A percentile compares a stretch with the other conserved stretches of the same genome.
Conservation (phyloP, 179 eudicot species). For the Vitellaria paradoxa region DNA sequence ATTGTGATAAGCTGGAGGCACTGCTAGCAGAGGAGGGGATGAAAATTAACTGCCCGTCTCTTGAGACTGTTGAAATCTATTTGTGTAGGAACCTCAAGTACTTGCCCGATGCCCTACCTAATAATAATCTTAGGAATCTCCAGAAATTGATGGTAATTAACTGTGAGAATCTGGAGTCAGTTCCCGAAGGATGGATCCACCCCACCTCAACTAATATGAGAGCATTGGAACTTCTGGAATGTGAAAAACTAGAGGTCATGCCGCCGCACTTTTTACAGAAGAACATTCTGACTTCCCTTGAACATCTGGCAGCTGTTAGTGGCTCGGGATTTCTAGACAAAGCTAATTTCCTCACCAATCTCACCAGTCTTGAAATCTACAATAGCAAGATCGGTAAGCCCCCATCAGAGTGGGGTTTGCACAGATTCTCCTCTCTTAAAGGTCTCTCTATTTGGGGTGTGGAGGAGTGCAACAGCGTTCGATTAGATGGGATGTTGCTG, state of each 20-base stretch:
- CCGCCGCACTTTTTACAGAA: not conserved
- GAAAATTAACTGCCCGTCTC: not conserved
- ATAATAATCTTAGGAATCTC: no score
- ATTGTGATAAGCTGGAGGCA: no score
- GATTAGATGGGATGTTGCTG: not conserved
- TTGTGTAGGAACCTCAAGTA: not conserved
- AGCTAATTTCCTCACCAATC: slow-evolving; percentile 14
- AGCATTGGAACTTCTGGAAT: no score
- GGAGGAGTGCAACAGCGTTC: no score
- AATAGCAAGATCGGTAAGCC: not conserved
- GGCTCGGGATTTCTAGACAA: not conserved
- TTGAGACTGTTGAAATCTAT: not conserved
- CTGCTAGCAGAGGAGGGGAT: not conserved
- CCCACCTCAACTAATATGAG: no score
- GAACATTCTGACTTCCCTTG: not conserved
- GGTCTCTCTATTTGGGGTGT: not conserved
- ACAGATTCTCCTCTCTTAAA: slow-evolving; percentile 1
- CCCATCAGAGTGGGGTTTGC: slow-evolving; percentile 10
- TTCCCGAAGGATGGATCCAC: no score
- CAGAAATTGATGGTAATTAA: no score
- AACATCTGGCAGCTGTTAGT: not conserved
- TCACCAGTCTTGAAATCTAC: slow-evolving; percentile 11
- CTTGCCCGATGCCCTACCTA: not conserved
- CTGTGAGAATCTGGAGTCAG: no score
- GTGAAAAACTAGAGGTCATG: not conserved